A percentile compares a stretch with the other conserved stretches of the same genome.
Evolutionary conservation across 2,329 filamentous ascomycete genomes (phyloP).

Genomic region (Stachybotrys elegans): DNA sequence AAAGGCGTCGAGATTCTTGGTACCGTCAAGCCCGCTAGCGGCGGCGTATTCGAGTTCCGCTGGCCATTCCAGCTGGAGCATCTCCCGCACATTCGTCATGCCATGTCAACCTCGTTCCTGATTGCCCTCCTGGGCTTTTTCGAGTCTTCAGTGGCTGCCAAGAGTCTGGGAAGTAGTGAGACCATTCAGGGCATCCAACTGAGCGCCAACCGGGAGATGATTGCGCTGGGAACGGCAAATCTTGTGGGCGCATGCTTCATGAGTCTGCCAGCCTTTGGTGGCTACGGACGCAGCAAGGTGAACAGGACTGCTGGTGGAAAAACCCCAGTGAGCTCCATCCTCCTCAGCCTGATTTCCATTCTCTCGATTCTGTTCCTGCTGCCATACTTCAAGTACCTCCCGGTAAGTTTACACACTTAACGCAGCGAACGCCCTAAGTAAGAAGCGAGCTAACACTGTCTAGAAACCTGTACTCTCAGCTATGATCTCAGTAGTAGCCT

Average conservation of each 20-base stretch:
- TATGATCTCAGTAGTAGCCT: slow-evolving; percentile 94
- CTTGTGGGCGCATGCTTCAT: slow-evolving; percentile 89
- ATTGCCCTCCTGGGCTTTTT: slow-evolving; percentile 98
- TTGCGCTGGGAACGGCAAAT: slow-evolving; percentile 87
- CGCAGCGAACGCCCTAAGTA: background rate
- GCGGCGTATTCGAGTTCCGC: slow-evolving; percentile 71
- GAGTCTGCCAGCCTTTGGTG: slow-evolving; percentile 89
- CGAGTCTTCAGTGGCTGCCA: slow-evolving; percentile 92
- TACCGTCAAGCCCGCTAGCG: slow-evolving; percentile 67
- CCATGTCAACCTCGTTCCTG: slow-evolving; percentile 86
- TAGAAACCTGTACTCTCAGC: slow-evolving; percentile 90
- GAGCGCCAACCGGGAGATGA: slow-evolving; percentile 88
- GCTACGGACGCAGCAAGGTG: slow-evolving; percentile 93
- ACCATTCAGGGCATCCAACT: slow-evolving; percentile 75
- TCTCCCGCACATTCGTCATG: slow-evolving; percentile 76
- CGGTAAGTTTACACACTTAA: slow-evolving; percentile 52
- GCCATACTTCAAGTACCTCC: slow-evolving; percentile 91
- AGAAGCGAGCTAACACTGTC: background rate
- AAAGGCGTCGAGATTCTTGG: slow-evolving; percentile 81
- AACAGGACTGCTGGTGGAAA: slow-evolving; percentile 88
- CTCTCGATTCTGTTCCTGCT: slow-evolving; percentile 76
- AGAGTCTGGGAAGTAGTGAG: slow-evolving; percentile 69
- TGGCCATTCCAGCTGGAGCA: slow-evolving; percentile 78
- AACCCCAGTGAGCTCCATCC: slow-evolving; percentile 88
- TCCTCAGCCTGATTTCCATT: slow-evolving; percentile 77